These are phyloP conservation scores for Kazachstania psychrophila DNA, from an alignment of 805 yeast species.

Conservation along the genomic window DNA sequence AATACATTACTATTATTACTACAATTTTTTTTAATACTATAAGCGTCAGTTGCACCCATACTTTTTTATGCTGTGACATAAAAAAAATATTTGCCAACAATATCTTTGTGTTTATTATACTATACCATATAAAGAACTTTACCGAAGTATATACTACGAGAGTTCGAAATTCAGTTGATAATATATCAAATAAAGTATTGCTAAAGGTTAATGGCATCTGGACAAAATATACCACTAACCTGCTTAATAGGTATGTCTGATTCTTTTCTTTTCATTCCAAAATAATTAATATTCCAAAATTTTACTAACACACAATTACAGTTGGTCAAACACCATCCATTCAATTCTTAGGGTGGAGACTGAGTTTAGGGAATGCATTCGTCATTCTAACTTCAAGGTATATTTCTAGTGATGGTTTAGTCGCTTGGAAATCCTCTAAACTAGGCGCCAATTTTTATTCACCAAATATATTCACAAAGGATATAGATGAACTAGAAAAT, in stretches of 20 bases:
- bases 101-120: too few relatives aligned
- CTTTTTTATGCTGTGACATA: not conserved
- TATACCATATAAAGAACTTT: too few relatives aligned
- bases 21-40: not conserved
- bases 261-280: not conserved
- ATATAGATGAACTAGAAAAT: slow-evolving; percentile 11
- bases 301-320: too few relatives aligned
- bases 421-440: slow-evolving; percentile 28
- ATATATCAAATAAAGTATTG: too few relatives aligned
- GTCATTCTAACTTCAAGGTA: slow-evolving; percentile 23
- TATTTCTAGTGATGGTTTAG: slow-evolving; percentile 26
- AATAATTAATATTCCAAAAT: not conserved
- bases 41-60: not conserved
- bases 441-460: slow-evolving; percentile 28
- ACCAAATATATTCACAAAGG: slow-evolving; percentile 26
- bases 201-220: too few relatives aligned
- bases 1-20: not conserved
- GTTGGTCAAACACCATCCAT: slow-evolving; percentile 29
- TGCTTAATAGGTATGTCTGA: slow-evolving; percentile 3
- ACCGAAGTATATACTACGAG: too few relatives aligned
- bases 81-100: not conserved
- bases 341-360: slow-evolving; percentile 29
- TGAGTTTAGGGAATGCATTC: slow-evolving; percentile 26
- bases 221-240: not conserved
- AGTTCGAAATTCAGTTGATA: too few relatives aligned